Conservation (phyloP, 2,329 filamentous ascomycete species). For the Salinomyces thailandicus region DNA sequence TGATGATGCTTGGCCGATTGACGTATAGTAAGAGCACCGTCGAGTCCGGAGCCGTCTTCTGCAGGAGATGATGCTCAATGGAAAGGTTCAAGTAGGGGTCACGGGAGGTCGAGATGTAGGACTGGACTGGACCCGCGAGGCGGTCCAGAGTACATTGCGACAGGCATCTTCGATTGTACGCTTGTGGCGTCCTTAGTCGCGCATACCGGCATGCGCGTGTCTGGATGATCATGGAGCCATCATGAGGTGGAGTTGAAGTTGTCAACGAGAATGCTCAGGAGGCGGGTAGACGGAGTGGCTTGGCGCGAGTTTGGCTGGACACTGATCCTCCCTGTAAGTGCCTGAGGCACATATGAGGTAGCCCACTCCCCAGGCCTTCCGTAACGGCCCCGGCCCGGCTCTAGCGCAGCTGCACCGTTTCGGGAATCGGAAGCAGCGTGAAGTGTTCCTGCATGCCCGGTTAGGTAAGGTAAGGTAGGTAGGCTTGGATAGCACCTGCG, state of each 20-base stretch:
- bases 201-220: conserved; percentile 15
- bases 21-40: conserved; percentile 77
- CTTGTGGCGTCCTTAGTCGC: conserved; percentile 7
- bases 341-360: too few species aligned
- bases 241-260: background rate
- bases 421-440: too few species aligned
- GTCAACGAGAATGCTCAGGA: background rate
- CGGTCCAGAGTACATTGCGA: conserved; percentile 14
- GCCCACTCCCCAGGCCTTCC: too few species aligned
- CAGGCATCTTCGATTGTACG: conserved; percentile 14
- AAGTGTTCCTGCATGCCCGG: too few species aligned
- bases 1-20: conserved; percentile 77
- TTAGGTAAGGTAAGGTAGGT: too few species aligned
- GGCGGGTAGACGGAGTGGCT: too few species aligned
- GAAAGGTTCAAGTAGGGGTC: conserved; percentile 87
- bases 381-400: too few species aligned
- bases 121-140: conserved; percentile 28
- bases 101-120: conserved; percentile 42
- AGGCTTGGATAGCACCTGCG: too few species aligned
- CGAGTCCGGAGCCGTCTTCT: conserved; percentile 59
- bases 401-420: too few species aligned
- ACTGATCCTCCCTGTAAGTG: too few species aligned
- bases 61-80: conserved; percentile 81
- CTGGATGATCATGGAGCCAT: conserved; percentile 22
- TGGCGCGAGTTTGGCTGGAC: too few species aligned